Evolutionary conservation across 2,329 filamentous ascomycete species (phyloP).

Genomic region (Fusarium albosuccineum): DNA sequence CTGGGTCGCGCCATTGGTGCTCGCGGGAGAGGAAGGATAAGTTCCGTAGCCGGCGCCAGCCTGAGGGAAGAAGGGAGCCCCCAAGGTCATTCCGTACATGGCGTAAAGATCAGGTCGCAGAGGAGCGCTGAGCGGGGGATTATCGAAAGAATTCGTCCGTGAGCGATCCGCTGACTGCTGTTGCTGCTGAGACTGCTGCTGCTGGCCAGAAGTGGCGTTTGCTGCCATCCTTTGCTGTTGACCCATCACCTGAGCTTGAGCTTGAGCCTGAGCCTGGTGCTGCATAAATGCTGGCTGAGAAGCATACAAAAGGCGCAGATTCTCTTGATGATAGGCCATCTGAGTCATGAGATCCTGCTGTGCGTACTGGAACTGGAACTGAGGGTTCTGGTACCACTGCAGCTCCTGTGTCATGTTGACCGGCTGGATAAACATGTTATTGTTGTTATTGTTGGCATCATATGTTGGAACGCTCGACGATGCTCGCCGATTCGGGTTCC

Average conservation of each 20-base stretch:
- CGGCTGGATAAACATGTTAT: conserved; percentile 58
- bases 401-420: conserved; percentile 62
- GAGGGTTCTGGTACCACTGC: conserved; percentile 62
- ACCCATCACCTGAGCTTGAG: conserved; percentile 48
- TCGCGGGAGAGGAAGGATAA: conserved; percentile 69
- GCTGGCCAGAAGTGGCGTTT: conserved; percentile 42
- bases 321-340: conserved; percentile 57
- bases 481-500: conserved; percentile 62
- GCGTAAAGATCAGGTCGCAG: conserved; percentile 69
- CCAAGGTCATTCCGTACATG: conserved; percentile 59
- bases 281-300: conserved; percentile 52
- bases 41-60: conserved; percentile 60
- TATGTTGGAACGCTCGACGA: conserved; percentile 66
- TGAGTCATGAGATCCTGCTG: conserved; percentile 58
- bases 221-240: conserved; percentile 49
- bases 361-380: conserved; percentile 57
- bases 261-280: conserved; percentile 41
- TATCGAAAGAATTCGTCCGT: conserved; percentile 74
- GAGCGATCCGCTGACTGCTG: conserved; percentile 61
- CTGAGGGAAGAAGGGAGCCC: conserved; percentile 62
- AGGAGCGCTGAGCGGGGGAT: conserved; percentile 69
- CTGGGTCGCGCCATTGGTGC: conserved; percentile 56
- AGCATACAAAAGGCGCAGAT: conserved; percentile 54
- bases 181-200: conserved; percentile 42
- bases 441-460: conserved; percentile 55